Conservation (phyloP, 23 red algal species). For the Gracilaria vermiculophylla region DNA sequence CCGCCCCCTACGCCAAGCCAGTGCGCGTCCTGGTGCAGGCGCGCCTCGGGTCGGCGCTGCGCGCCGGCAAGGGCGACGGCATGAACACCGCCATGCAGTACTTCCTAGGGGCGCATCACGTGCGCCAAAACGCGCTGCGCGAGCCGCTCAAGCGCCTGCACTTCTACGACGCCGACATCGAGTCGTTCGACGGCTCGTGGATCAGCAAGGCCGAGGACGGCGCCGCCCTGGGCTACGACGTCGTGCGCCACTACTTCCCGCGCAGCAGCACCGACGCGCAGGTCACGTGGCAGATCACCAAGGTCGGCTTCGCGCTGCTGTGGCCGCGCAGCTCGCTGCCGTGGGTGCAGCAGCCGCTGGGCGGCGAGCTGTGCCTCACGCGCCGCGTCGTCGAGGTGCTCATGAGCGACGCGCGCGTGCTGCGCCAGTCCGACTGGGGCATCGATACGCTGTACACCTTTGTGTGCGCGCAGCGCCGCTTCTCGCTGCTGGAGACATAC, state of each 20-base stretch:
- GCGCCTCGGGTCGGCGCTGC: conserved; percentile 45
- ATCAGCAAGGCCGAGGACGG: conserved; percentile 67
- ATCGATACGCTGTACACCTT: conserved; percentile 87
- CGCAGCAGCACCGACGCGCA: conserved; percentile 66
- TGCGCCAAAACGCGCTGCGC: not conserved
- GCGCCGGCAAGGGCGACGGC: conserved; percentile 77
- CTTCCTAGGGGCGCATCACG: conserved; percentile 47
- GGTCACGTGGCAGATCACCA: conserved; percentile 78
- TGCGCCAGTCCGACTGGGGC: conserved; percentile 72
- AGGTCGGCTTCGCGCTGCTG: conserved; percentile 67
- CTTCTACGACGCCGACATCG: conserved; percentile 84
- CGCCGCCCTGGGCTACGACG: conserved; percentile 65
- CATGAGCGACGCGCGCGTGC: conserved; percentile 30
- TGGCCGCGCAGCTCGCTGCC: conserved; percentile 60
- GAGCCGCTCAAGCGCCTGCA: conserved; percentile 53
- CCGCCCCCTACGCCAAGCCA: not conserved
- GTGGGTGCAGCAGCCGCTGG: conserved; percentile 72
- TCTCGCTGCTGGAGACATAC: conserved; percentile 58
- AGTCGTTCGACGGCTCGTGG: conserved; percentile 64
- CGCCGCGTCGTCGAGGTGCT: conserved; percentile 40
- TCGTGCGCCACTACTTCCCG: conserved; percentile 76
- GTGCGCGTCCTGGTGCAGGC: conserved; percentile 27
- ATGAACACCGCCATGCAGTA: conserved; percentile 74
- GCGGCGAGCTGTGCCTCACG: conserved; percentile 71
- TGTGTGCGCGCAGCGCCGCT: conserved; percentile 42